Percentiles rank a stretch among this genome's conserved stretches.
Evolutionary conservation across 441 rosid species (phyloP).

Genomic region (Jatropha multifida): DNA sequence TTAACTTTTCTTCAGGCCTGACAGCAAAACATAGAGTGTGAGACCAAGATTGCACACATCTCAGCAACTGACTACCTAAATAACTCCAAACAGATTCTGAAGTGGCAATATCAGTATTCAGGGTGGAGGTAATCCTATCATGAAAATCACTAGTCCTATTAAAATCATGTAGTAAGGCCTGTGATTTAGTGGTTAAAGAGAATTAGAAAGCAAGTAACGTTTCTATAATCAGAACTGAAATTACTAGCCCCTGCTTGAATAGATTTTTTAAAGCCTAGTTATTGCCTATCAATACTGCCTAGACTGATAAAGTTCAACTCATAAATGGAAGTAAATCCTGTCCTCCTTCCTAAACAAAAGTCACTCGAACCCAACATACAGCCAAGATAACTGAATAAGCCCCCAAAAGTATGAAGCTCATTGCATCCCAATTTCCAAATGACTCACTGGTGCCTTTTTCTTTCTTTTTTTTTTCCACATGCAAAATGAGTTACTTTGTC

Average conservation of each 20-base stretch:
- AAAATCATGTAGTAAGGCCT: background rate
- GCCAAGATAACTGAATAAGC: background rate
- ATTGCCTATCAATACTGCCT: background rate
- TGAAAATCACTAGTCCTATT: background rate
- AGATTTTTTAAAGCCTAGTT: background rate
- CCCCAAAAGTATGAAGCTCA: background rate
- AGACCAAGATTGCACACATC: background rate
- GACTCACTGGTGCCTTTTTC: background rate
- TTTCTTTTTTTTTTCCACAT: background rate
- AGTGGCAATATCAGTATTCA: background rate
- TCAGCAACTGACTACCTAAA: background rate
- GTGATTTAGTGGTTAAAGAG: background rate
- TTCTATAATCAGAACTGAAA: background rate
- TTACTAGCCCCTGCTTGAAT: background rate
- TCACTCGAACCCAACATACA: background rate
- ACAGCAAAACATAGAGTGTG: background rate
- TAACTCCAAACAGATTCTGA: background rate
- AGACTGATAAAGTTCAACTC: background rate
- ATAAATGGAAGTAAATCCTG: background rate
- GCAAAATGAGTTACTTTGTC: background rate
- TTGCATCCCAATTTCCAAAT: background rate
- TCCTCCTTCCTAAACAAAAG: background rate
- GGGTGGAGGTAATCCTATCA: too few species aligned
- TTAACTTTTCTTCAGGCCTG: conserved; percentile 1
- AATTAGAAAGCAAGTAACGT: background rate